A percentile compares a stretch with the other conserved stretches of the same genome.
Evolutionary conservation across 2,329 filamentous ascomycete species (phyloP).

Genomic region (Colletotrichum sp.): DNA sequence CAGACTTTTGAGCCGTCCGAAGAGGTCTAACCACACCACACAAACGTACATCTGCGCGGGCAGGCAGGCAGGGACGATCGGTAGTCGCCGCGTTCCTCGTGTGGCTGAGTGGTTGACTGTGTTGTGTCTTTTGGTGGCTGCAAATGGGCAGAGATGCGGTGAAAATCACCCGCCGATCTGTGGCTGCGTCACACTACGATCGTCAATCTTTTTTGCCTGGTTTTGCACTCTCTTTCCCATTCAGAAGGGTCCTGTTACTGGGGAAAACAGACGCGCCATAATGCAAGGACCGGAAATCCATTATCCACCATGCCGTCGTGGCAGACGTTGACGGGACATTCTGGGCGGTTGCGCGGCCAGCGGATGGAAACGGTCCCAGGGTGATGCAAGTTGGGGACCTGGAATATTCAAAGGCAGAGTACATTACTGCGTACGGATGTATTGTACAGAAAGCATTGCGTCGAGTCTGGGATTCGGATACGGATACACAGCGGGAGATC

Average conservation of each 20-base stretch:
- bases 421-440: neutral
- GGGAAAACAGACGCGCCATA: neutral
- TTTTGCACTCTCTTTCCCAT: neutral
- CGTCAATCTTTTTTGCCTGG: neutral
- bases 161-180: neutral
- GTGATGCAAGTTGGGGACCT: conserved; percentile 3
- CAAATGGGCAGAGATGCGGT: neutral
- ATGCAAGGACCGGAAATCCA: neutral
- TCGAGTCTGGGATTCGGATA: neutral
- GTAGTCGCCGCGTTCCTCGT: neutral
- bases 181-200: conserved; percentile 1
- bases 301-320: neutral
- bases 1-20: neutral
- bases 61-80: neutral
- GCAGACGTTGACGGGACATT: neutral
- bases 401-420: neutral
- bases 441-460: neutral
- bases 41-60: neutral
- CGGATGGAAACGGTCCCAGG: neutral
- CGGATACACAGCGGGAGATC: neutral
- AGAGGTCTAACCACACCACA: neutral
- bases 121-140: neutral
- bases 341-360: conserved; percentile 14
- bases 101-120: neutral
- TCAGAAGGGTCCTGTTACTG: neutral